Conservation (phyloP, 495 filamentous ascomycete species). For the Penicillium ochrochloron region DNA sequence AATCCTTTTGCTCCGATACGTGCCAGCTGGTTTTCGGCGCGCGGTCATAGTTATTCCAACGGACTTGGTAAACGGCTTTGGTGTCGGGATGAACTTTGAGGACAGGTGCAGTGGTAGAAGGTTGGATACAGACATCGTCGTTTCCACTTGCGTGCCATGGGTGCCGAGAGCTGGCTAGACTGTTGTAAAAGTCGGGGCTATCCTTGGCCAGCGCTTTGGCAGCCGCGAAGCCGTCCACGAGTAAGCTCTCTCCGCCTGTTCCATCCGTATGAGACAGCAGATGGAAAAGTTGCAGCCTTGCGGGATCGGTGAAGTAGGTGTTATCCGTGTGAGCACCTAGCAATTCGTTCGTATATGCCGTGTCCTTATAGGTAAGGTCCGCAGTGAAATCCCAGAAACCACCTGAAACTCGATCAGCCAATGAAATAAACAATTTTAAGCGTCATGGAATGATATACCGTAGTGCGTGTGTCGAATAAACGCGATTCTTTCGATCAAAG, state of each 20-base stretch:
- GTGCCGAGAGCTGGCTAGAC: conserved; percentile 57
- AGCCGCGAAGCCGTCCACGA: conserved; percentile 83
- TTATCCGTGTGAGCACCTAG: conserved; percentile 86
- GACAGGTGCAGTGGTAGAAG: conserved; percentile 64
- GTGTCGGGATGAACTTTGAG: conserved; percentile 54
- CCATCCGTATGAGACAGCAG: conserved; percentile 74
- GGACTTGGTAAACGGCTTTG: conserved; percentile 61
- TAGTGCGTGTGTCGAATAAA: conserved; percentile 89
- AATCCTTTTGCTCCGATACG: conserved; percentile 49
- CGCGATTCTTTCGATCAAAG: conserved; percentile 75
- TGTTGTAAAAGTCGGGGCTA: conserved; percentile 52
- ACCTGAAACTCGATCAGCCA: conserved; percentile 46
- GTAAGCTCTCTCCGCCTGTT: conserved; percentile 68
- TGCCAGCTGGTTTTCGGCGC: conserved; percentile 56
- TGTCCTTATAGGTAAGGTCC: conserved; percentile 85
- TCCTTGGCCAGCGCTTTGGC: conserved; percentile 58
- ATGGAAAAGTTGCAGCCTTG: conserved; percentile 89
- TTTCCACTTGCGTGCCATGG: conserved; percentile 86
- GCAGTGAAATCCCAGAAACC: conserved; percentile 95
- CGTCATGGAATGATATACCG: conserved; percentile 49
- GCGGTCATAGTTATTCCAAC: conserved; percentile 93
- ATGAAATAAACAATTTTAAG: neutral
- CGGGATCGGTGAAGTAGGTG: conserved; percentile 90
- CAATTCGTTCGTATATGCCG: conserved; percentile 83
- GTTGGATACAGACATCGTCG: conserved; percentile 75